Percentiles rank a stretch among this genome's conserved stretches.
These are phyloP conservation scores for Spathaspora boniae DNA, from an alignment of 805 yeast species.

Conservation along the genomic window DNA sequence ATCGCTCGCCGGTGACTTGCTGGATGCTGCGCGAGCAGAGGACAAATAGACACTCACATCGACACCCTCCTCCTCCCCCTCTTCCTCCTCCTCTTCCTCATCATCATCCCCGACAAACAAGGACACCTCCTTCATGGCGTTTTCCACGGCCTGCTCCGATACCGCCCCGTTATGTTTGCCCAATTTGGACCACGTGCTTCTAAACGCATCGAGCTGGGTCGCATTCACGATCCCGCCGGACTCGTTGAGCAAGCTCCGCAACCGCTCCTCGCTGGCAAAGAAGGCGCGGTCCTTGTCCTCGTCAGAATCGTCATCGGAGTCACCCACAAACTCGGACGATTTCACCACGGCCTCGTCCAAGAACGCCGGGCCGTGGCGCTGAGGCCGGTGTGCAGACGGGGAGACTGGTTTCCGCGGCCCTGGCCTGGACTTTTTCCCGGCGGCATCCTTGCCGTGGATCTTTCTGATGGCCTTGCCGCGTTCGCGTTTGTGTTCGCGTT, in stretches of 20 bases:
- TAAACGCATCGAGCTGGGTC: slow-evolving; percentile 29
- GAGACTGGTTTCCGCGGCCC: slow-evolving; percentile 9
- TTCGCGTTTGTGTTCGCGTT: too few relatives aligned
- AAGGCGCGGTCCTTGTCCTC: slow-evolving; percentile 51
- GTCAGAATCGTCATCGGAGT: slow-evolving; percentile 64
- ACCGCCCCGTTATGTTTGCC: slow-evolving; percentile 12
- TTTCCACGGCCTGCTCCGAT: slow-evolving; percentile 11
- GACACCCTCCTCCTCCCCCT: too few relatives aligned
- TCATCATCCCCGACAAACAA: slow-evolving; percentile 15
- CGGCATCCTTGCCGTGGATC: slow-evolving; percentile 21
- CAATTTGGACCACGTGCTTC: slow-evolving; percentile 25
- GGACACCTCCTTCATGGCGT: slow-evolving; percentile 16
- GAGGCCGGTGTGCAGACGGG: background rate
- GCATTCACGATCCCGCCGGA: slow-evolving; percentile 39
- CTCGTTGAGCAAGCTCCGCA: slow-evolving; percentile 36
- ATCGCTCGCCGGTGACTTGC: too few relatives aligned
- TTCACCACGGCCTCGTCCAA: slow-evolving; percentile 14
- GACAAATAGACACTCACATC: too few relatives aligned
- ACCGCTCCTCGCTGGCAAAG: slow-evolving; percentile 51
- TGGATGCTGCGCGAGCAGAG: too few relatives aligned
- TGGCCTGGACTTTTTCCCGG: slow-evolving; percentile 18
- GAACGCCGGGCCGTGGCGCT: background rate
- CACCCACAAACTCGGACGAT: slow-evolving; percentile 54
- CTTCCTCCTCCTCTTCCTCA: slow-evolving; percentile 11
- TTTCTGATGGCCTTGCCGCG: too few relatives aligned